Base-by-base conservation (phyloP, 2,329 filamentous ascomycete genomes). In the Grosmannia serpens region DNA sequence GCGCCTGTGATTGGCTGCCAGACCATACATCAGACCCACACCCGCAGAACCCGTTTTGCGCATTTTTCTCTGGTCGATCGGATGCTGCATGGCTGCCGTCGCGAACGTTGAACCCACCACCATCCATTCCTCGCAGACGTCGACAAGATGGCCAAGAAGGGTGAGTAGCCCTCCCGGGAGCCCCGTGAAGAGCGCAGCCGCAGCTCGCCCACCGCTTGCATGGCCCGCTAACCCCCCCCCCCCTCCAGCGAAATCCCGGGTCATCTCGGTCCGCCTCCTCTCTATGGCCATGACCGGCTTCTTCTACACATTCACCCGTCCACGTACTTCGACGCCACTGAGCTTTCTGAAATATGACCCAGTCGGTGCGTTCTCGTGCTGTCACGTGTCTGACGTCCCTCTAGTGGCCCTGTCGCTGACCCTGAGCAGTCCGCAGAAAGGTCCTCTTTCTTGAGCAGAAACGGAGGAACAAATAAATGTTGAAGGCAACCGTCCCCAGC, bases 321-420 rank as follows among this genome's bases (percentile, higher is more conserved):
- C 91, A 15, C 86, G 94, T 65, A 81, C 83, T 33, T 81, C 91
- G 62, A 80, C 87, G 51, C 91, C 95, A 59, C 82, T 99, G 75
- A 95, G 91, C 77, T 94, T 99, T 90, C 78, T 99, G 67, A 99
- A 99, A 79, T 99, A 99, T 75, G 94, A 99, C 71, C 94, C 94
- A 49, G 91, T 99, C 64, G 87, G 89, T 95, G 84, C 24, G 52
- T 52, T n/a, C 15, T 47, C 46, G 9, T 38, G 13, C 22, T 57
- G 4, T 33, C 22, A 15, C 17, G 3, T 26, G 31, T 41, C 22
- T 9, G 26, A 41, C 51, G n/a, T 11, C 13, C 7, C 20, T 4
- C n/a, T 17, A 10, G 7, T 8, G 20, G 29, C 17, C 11, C n/a
- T 44, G 1, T 11, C 27, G 7, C 38, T 38, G 2, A 47, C 41